These are phyloP conservation scores for Metschnikowia bowlesiae DNA, from an alignment of 805 yeast genomes.

Conservation along the genomic window DNA sequence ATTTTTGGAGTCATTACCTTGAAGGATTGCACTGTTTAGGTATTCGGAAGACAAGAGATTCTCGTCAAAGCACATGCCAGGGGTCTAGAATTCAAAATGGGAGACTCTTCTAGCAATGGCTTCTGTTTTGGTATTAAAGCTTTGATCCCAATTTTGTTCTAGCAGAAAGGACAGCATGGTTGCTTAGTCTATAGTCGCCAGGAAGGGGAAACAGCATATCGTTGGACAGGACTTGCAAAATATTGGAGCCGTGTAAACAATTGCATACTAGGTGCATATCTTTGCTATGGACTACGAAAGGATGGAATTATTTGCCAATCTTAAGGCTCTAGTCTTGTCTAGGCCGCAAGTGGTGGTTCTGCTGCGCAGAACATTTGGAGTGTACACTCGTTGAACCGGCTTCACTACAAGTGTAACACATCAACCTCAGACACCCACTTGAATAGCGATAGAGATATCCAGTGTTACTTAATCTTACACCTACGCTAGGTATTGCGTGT, in stretches of 20 bases:
- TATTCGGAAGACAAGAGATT: constrained; percentile 2
- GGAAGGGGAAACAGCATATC: constrained; percentile 4
- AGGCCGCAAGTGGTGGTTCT: not conserved
- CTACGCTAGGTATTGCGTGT: too few species aligned
- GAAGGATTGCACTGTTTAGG: not conserved
- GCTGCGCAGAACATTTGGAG: not conserved
- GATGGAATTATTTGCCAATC: not conserved
- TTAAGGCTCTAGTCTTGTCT: not conserved
- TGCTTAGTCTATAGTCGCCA: not conserved
- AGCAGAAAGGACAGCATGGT: not conserved
- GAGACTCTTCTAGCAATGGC: not conserved
- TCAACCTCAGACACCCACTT: not conserved
- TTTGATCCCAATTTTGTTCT: constrained; percentile 1
- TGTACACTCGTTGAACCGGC: not conserved
- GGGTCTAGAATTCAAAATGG: constrained; percentile 1
- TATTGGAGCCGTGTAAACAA: not conserved
- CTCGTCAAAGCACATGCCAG: constrained; percentile 4
- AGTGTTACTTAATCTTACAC: too few species aligned
- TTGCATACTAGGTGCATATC: not conserved
- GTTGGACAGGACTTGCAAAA: not conserved
- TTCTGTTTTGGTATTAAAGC: constrained; percentile 2
- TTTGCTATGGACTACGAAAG: not conserved
- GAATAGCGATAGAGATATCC: not conserved
- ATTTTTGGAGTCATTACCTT: constrained; percentile 1
- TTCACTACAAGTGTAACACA: not conserved